A percentile compares a stretch with the other conserved stretches of the same genome.
phyloP scores from a whole-genome alignment of 176 grass and related monocot species.

The Oryza glaberrima region DNA sequence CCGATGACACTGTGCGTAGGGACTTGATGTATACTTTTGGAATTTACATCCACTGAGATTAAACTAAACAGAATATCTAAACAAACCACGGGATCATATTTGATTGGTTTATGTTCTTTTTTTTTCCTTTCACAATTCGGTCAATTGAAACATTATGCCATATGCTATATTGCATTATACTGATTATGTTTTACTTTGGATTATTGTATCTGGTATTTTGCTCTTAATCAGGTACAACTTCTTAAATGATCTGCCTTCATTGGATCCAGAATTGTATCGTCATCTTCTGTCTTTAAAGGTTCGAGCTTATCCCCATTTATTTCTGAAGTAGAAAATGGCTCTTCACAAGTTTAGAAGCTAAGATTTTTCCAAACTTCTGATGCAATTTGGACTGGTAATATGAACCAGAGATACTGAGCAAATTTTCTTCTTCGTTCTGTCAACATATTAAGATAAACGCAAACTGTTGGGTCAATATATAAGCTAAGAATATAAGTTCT shows the following conservation, averaged over 20 bases:
- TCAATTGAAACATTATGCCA: background rate
- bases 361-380: slow-evolving; percentile 6
- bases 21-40: background rate
- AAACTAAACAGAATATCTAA: slow-evolving; percentile 6
- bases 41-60: slow-evolving; percentile 5
- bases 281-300: slow-evolving; percentile 99
- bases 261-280: slow-evolving; percentile 94
- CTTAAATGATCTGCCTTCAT: slow-evolving; percentile 95
- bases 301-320: slow-evolving; percentile 27
- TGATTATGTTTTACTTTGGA: slow-evolving; percentile 33
- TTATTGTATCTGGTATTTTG: slow-evolving; percentile 28
- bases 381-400: slow-evolving; percentile 9
- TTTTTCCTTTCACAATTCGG: slow-evolving; percentile 37
- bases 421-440: background rate
- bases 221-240: slow-evolving; percentile 79
- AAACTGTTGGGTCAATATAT: slow-evolving; percentile 17
- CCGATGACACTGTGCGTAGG: slow-evolving; percentile 8
- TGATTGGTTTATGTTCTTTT: slow-evolving; percentile 16
- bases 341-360: slow-evolving; percentile 9
- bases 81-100: background rate
- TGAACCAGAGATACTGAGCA: slow-evolving; percentile 1
- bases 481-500: background rate
- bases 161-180: slow-evolving; percentile 23
- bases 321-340: slow-evolving; percentile 23
- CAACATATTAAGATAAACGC: slow-evolving; percentile 14